Evolutionary conservation across 2,329 filamentous ascomycete species (phyloP).

Genomic region (Cryphonectria radicalis): DNA sequence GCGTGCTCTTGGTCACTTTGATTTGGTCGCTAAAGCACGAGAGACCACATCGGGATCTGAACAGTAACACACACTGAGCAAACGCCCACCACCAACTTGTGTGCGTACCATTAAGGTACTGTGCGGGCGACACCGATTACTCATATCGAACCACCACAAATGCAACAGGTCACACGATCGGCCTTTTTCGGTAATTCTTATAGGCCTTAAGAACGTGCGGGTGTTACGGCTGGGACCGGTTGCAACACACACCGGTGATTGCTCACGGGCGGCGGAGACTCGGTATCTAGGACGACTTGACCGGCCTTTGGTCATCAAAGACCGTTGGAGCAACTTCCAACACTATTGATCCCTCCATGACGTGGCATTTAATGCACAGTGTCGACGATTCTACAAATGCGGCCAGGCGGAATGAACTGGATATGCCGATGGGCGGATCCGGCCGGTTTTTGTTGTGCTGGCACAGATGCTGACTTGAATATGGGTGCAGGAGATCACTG

Average conservation of each 20-base stretch:
- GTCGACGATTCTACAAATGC: not conserved
- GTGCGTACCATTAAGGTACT: not conserved
- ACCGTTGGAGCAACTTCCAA: not conserved
- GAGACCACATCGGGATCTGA: not conserved
- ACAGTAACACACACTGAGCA: not conserved
- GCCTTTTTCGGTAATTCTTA: not conserved
- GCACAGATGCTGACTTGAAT: not conserved
- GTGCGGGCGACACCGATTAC: not conserved
- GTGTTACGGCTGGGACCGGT: not conserved
- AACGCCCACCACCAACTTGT: not conserved
- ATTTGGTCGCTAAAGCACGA: not conserved
- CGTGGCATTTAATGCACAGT: not conserved
- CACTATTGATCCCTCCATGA: not conserved
- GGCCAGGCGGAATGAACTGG: not conserved
- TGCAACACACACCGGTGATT: not conserved
- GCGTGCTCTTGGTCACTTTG: not conserved
- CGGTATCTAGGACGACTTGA: not conserved
- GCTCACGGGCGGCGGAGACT: not conserved
- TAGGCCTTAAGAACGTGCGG: too few relatives aligned
- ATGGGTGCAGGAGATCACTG: not conserved
- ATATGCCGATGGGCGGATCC: not conserved
- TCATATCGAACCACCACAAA: not conserved
- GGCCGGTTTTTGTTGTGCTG: too few relatives aligned
- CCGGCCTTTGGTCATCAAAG: not conserved
- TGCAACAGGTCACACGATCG: not conserved